A percentile compares a stretch with the other conserved stretches of the same genome.
Conservation (phyloP, 176 grass and related monocot genomes). For the Elymus sibiricus region DNA sequence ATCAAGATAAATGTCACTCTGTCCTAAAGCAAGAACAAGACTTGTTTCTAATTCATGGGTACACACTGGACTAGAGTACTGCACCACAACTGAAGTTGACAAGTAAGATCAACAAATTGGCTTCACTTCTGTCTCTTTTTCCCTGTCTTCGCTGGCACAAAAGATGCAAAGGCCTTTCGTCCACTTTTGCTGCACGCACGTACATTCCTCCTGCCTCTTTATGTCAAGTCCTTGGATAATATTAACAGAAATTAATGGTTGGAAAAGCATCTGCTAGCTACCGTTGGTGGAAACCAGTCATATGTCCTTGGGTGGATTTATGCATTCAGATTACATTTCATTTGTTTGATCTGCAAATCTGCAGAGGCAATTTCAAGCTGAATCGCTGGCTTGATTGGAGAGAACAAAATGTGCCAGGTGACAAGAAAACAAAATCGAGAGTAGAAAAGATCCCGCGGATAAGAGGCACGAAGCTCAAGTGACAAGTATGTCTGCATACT, state of each 20-base stretch:
- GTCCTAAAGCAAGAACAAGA: constrained; percentile 15
- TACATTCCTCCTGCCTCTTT: constrained; percentile 18
- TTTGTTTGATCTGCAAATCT: neutral
- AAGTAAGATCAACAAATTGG: neutral
- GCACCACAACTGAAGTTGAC: neutral
- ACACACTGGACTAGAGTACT: neutral
- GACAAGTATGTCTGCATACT: neutral
- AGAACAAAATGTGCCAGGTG: neutral
- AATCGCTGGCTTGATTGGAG: neutral
- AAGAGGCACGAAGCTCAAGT: neutral
- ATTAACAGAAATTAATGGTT: neutral
- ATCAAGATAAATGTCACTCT: constrained; percentile 38
- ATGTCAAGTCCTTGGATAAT: constrained; percentile 29
- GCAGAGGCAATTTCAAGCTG: neutral
- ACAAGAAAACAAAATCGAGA: neutral
- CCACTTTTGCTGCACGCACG: constrained; percentile 13
- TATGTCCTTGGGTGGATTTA: neutral
- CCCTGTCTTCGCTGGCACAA: constrained; percentile 23
- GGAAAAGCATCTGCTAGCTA: neutral
- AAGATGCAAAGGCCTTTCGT: neutral
- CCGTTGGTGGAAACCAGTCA: neutral
- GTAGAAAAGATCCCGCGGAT: neutral
- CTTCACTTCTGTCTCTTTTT: neutral
- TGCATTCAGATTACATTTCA: neutral
- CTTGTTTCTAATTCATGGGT: constrained; percentile 10